These are phyloP conservation scores for Dioszegia hungarica DNA, from an alignment of 768 basidiomycete species.

Conservation along the genomic window DNA sequence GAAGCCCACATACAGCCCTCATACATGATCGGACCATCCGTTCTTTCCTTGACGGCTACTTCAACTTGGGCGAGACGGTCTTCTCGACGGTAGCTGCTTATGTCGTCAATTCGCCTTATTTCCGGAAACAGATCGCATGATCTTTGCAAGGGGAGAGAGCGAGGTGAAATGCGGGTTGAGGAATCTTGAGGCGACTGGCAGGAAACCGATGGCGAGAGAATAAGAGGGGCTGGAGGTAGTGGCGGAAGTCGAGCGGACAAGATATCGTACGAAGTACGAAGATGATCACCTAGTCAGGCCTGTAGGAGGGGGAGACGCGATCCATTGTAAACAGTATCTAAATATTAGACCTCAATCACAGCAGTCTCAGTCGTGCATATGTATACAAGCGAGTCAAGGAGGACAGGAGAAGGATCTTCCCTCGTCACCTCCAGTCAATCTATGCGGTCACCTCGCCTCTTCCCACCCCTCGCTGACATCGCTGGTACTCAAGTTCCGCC, in stretches of 20 bases:
- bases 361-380: too few species aligned
- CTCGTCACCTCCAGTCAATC: too few species aligned
- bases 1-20: constrained; percentile 20
- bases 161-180: neutral
- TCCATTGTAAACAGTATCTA: too few species aligned
- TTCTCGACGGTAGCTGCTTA: constrained; percentile 28
- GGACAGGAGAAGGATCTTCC: too few species aligned
- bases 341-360: too few species aligned
- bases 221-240: neutral
- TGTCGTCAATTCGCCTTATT: constrained; percentile 40
- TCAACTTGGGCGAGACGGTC: constrained; percentile 34
- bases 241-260: too few species aligned
- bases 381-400: too few species aligned
- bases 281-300: too few species aligned
- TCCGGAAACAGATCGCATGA: constrained; percentile 20
- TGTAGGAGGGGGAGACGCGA: too few species aligned
- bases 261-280: too few species aligned
- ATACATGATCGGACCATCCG: constrained; percentile 33
- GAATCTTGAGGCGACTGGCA: neutral
- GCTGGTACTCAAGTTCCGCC: too few species aligned
- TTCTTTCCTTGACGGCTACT: constrained; percentile 35
- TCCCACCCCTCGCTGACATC: constrained; percentile 2
- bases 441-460: neutral
- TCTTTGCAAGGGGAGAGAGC: neutral
- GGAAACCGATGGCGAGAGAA: neutral